Base-by-base conservation (phyloP, 176 grass and related monocot species). In the Zoysia pacifica region DNA sequence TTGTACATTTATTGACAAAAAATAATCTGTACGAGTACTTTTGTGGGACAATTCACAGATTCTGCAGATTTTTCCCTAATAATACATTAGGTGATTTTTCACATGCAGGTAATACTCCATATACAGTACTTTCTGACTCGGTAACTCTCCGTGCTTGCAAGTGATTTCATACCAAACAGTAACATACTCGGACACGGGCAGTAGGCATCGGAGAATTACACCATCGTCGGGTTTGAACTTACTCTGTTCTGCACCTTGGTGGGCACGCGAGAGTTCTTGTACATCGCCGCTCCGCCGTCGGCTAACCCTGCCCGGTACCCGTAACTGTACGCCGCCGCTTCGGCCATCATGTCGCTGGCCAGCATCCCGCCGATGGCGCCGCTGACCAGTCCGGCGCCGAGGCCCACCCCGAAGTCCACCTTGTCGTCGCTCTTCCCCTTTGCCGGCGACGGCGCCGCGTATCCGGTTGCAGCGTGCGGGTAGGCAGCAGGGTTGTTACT, bases 361-460 rank as follows among this genome's bases (percentile, higher is more conserved):
- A 90, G 59, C 62, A 91, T 85, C 37, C 90, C 88, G 56, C 90
- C 82, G 54, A 90, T 82, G 0, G 92, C 92, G 42, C 93, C 93
- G 40, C 84, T 61, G 5, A 88, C 82, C 69, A 89, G 49, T 15
- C 93, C 86, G 8, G 83, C 83, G n/a, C 77, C 89, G 9, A 86
- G 79, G 9, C 79, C 91, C 75, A 65, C 70, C 55, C 82, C 79
- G 1, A 91, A 81, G 35, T 90, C 89, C 4, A 91, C 1, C 41
- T 81, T 82, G 45, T 48, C 5, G 0, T 28, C 28, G 28, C 28
- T 28, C 28, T 28, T 28, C 40, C 28, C 63, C 81, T 54, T 70
- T 13, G 62, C 12, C 18, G 70, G 69, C 48, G 65, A 4, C 14
- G 58, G 12, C 69, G 5, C 13, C 6, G 81, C 53, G 13, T 70